Base-by-base conservation (phyloP, 305 asterid genomes). In the Solanum hybrid region DNA sequence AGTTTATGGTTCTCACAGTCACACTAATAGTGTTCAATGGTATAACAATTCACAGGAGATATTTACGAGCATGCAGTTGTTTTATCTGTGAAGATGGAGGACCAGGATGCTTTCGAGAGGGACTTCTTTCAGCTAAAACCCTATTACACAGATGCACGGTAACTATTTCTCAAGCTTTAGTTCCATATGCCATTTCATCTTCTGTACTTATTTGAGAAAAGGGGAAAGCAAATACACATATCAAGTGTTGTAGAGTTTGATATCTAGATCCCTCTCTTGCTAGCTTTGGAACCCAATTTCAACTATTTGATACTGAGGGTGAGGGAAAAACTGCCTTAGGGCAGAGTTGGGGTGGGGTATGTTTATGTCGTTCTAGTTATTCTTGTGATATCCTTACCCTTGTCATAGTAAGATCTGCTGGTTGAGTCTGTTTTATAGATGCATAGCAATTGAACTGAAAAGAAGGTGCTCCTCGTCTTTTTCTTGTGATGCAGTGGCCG, bases 1-100 rank as follows among this genome's bases (percentile, higher is more conserved):
- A 27, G 26, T 46, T 14, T 27, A 82, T 76, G 89, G 40, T 56
- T 77, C 56, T 88, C 64, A 26, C 11, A 20, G 32, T 87, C 60
- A 76, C 35, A 40, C 46, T 37, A 17, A 46, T 77, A n/a, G 35
- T 76, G 34, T 42, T 64, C 22, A 17, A 73, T 78, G 60, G 85
- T 34, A 73, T 89, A 80, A 80, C 76, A 75, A 88, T 80, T 91
- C 72, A 85, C 91, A 97, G 99, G 99, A 93, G 98, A 96, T 90
- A 94, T 98, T 89, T 98, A 94, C 77, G 99, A 98, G 95, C 97
- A 95, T 90, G 99, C 99, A 32, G 98, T 98, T 90, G 93, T 96
- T 88, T 91, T 98, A 79, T 94, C 98, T 75, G 98, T 97, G 92
- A 96, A 98, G 94, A 94, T 89, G 89, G 98, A 96, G 93, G 99